Conservation (phyloP, 139 green algal genomes). For the Diplosphaera chodatii region DNA sequence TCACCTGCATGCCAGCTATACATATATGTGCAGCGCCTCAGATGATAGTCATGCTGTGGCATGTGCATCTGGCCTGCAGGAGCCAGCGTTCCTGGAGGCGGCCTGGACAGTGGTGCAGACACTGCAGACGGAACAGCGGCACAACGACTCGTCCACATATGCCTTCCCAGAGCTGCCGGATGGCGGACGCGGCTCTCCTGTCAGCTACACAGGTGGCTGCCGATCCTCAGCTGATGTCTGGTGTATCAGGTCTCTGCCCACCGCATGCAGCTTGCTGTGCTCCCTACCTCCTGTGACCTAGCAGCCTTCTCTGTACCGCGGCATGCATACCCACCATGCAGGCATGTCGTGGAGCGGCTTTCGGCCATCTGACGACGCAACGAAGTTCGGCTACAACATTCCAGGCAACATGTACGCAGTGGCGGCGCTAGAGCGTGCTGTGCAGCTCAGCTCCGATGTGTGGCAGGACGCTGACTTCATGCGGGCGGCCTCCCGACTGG, state of each 20-base stretch:
- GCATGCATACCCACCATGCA: no score
- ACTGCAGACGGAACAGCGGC: constrained; percentile 40
- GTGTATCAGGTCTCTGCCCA: no score
- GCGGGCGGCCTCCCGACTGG: constrained; percentile 3
- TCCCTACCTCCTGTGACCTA: no score
- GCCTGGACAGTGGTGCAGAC: constrained; percentile 29
- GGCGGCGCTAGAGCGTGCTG: constrained; percentile 39
- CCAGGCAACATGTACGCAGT: constrained; percentile 42
- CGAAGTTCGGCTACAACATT: constrained; percentile 46
- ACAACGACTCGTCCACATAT: constrained; percentile 39
- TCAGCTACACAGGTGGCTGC: constrained; percentile 29
- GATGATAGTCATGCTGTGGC: no score
- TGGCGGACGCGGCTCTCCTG: constrained; percentile 19
- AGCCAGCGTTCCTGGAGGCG: constrained; percentile 41
- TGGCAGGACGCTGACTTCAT: constrained; percentile 32
- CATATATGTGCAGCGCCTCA: no score
- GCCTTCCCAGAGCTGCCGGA: constrained; percentile 45
- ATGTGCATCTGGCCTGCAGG: no score
- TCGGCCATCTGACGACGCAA: constrained; percentile 48
- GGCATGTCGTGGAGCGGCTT: constrained; percentile 64
- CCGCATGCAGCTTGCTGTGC: no score
- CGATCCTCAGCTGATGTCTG: no score
- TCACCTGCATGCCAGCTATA: no score
- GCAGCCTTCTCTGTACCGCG: no score
- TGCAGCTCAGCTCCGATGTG: constrained; percentile 35